A percentile compares a stretch with the other conserved stretches of the same genome.
Conservation (phyloP, 2,329 filamentous ascomycete species). For the Myriosclerotinia duriaeana region DNA sequence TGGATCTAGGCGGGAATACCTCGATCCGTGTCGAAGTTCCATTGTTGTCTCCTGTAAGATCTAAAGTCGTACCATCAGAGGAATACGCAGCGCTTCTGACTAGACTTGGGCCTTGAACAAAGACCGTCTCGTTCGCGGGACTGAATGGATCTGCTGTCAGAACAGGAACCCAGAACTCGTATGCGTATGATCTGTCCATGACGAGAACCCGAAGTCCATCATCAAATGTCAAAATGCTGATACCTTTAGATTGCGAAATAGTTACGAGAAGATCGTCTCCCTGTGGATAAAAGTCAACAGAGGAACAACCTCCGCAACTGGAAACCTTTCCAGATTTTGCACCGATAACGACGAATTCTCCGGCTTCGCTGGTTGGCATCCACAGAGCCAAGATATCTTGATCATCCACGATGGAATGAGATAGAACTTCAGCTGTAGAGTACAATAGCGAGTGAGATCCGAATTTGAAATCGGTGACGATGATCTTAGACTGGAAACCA, state of each 20-base stretch:
- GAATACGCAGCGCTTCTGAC: conserved; percentile 46
- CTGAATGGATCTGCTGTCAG: conserved; percentile 45
- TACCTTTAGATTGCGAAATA: conserved; percentile 51
- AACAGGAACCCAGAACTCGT: conserved; percentile 56
- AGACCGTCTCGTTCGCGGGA: conserved; percentile 42
- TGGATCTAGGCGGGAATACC: conserved; percentile 49
- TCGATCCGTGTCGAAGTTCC: conserved; percentile 44
- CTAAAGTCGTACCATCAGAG: conserved; percentile 42
- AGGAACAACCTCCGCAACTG: conserved; percentile 45
- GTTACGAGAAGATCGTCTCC: conserved; percentile 46
- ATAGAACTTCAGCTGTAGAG: conserved; percentile 56
- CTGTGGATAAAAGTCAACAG: conserved; percentile 46
- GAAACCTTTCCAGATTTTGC: conserved; percentile 53
- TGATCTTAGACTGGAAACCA: conserved; percentile 61
- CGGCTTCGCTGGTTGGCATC: conserved; percentile 54
- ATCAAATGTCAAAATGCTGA: conserved; percentile 48
- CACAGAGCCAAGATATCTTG: conserved; percentile 53
- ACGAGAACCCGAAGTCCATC: conserved; percentile 52
- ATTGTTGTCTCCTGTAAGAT: conserved; percentile 49
- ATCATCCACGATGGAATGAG: conserved; percentile 50
- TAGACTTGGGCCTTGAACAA: conserved; percentile 54
- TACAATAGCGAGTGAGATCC: conserved; percentile 53
- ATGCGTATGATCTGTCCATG: conserved; percentile 54
- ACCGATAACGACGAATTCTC: conserved; percentile 54
- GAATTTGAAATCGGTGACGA: conserved; percentile 59